A percentile compares a stretch with the other conserved stretches of the same genome.
Conservation (phyloP, 1,284 basidiomycete genomes). For the Xerocomus minutiporus region DNA sequence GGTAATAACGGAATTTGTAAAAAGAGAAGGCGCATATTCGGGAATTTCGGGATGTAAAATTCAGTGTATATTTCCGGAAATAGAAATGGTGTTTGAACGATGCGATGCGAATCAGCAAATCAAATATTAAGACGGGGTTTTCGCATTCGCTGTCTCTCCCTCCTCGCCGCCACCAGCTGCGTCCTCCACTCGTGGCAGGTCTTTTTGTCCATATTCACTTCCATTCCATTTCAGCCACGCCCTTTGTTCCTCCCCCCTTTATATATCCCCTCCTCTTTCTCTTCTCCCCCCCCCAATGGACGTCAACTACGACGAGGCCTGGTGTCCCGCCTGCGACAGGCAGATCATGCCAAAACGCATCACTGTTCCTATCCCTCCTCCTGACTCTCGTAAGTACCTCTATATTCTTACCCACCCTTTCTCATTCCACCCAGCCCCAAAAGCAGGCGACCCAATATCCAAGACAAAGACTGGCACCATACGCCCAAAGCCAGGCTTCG, state of each 20-base stretch:
- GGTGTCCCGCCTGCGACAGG: conserved; percentile 70
- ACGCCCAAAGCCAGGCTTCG: conserved; percentile 49
- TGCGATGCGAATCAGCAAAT: conserved; percentile 37
- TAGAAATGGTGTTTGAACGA: conserved; percentile 20
- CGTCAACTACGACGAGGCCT: conserved; percentile 58
- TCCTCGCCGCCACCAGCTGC: conserved; percentile 7
- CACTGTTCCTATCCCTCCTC: conserved; percentile 41
- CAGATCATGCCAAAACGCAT: conserved; percentile 67
- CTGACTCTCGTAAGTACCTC: conserved; percentile 31
- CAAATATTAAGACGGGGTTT: conserved; percentile 37
- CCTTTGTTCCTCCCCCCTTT: conserved; percentile 10
- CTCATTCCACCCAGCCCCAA: conserved; percentile 18
- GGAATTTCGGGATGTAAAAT: conserved; percentile 27
- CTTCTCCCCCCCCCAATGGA: conserved; percentile 26
- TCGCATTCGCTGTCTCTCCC: conserved; percentile 15
- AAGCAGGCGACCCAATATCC: conserved; percentile 25
- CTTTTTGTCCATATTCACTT: conserved; percentile 15
- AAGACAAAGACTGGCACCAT: conserved; percentile 42
- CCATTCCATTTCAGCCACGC: conserved; percentile 24
- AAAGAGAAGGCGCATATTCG: conserved; percentile 25
- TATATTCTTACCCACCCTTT: conserved; percentile 22
- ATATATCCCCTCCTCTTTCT: conserved; percentile 8
- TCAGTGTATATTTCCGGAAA: conserved; percentile 10
- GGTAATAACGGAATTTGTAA: conserved; percentile 33
- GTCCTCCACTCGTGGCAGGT: conserved; percentile 3